Conservation (phyloP, 2,329 filamentous ascomycete species). For the Huntiella moniliformis region DNA sequence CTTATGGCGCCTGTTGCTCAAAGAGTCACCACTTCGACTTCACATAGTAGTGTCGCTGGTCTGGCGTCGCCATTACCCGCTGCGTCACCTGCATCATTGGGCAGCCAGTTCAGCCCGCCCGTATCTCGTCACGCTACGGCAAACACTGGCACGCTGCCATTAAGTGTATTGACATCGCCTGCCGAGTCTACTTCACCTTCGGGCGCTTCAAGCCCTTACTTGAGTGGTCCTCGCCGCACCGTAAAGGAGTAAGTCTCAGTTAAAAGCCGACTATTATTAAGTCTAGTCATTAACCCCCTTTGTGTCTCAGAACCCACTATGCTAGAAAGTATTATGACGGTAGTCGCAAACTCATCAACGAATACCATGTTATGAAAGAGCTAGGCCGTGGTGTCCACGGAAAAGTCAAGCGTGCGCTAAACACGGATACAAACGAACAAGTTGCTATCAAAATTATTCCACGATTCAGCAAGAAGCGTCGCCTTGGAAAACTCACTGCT, state of each 20-base stretch:
- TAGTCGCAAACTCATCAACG: constrained; percentile 89
- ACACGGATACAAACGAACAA: constrained; percentile 53
- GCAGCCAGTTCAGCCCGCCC: constrained; percentile 8
- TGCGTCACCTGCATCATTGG: constrained; percentile 3
- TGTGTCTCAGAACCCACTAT: constrained; percentile 51
- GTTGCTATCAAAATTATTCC: constrained; percentile 99
- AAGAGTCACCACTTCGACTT: not conserved
- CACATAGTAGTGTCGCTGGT: not conserved
- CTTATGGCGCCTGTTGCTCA: not conserved
- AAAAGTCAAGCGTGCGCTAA: constrained; percentile 88
- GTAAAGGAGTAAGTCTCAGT: constrained; percentile 50
- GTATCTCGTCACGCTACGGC: constrained; percentile 5
- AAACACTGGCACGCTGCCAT: not conserved
- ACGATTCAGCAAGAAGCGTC: constrained; percentile 79
- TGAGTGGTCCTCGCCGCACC: constrained; percentile 52
- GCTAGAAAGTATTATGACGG: constrained; percentile 73
- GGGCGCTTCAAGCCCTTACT: constrained; percentile 33
- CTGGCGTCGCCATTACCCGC: constrained; percentile 3
- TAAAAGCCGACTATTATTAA: not conserved
- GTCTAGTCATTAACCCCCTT: not conserved
- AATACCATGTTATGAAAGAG: constrained; percentile 93
- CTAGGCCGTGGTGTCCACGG: constrained; percentile 90
- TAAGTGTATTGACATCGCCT: constrained; percentile 25
- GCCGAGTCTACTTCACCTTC: constrained; percentile 34
- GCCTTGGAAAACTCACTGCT: constrained; percentile 64